phyloP scores from a whole-genome alignment of 2,329 filamentous ascomycete species.

The Colletotrichum zoysiae region DNA sequence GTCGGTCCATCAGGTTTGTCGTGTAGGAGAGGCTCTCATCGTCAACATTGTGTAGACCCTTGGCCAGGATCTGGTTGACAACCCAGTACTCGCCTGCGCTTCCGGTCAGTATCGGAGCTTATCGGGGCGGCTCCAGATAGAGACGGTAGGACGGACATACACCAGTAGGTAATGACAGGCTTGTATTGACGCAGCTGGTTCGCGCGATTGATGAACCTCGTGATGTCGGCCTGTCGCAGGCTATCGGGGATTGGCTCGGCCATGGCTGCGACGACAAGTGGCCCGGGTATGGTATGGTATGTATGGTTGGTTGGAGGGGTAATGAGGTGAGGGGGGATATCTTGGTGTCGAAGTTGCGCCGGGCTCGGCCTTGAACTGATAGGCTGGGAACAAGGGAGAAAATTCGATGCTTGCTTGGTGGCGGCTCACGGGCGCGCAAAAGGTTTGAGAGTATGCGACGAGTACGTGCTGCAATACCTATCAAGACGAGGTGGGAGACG shows the following conservation, averaged over 20 bases:
- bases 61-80: conserved; percentile 89
- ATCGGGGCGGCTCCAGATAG: not conserved
- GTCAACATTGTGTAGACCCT: conserved; percentile 81
- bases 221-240: conserved; percentile 84
- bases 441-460: conserved; percentile 25
- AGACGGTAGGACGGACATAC: conserved; percentile 69
- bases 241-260: conserved; percentile 76
- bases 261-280: conserved; percentile 63
- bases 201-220: conserved; percentile 85
- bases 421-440: conserved; percentile 33
- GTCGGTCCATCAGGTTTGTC: conserved; percentile 86
- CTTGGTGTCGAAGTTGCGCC: not conserved
- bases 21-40: conserved; percentile 86
- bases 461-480: conserved; percentile 24
- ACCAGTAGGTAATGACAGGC: conserved; percentile 95
- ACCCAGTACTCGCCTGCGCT: conserved; percentile 86
- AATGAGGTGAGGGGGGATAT: not conserved
- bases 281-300: not conserved
- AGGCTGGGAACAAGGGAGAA: not conserved
- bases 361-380: not conserved
- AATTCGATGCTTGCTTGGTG: not conserved
- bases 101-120: conserved; percentile 11
- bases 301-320: conserved; percentile 1
- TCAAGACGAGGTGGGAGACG: conserved; percentile 20
- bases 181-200: conserved; percentile 86